Evolutionary conservation across 2,329 filamentous ascomycete genomes (phyloP).

Genomic region (Metarhizium guizhouense): DNA sequence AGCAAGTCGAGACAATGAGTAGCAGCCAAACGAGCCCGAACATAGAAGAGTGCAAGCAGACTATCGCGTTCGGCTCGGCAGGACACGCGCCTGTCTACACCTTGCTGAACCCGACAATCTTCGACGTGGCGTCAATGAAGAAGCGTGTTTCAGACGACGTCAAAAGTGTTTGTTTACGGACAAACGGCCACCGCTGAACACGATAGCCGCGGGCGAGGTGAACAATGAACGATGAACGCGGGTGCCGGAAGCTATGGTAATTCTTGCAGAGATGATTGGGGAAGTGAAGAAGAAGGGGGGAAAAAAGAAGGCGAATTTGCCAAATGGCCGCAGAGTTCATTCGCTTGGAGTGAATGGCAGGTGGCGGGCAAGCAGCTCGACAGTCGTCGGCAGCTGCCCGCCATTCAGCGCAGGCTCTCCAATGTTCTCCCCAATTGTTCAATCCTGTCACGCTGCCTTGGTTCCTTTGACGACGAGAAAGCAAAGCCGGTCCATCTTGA

Average conservation of each 20-base stretch:
- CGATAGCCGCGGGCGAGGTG: neutral
- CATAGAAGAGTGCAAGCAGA: neutral
- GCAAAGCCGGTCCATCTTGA: neutral
- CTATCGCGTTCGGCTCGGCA: neutral
- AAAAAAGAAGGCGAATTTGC: neutral
- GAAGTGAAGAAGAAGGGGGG: neutral
- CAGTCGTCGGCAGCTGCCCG: neutral
- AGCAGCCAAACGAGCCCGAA: neutral
- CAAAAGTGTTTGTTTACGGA: neutral
- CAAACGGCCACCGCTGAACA: neutral
- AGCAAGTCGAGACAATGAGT: neutral
- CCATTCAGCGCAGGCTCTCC: too few species aligned
- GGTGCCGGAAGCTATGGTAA: neutral
- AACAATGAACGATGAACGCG: neutral
- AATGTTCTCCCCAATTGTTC: too few species aligned
- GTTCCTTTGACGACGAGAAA: neutral
- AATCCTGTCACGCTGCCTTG: too few species aligned
- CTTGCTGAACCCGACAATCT: neutral
- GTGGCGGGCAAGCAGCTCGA: neutral
- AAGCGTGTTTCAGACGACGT: neutral
- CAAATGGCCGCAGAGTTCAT: neutral
- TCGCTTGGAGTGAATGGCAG: neutral
- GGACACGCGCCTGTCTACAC: neutral
- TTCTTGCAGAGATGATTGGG: neutral
- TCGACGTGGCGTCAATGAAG: neutral